Evolutionary conservation across 192 early-diverging fungal genomes (phyloP).

Genomic region (Blastocladiella britannica): DNA sequence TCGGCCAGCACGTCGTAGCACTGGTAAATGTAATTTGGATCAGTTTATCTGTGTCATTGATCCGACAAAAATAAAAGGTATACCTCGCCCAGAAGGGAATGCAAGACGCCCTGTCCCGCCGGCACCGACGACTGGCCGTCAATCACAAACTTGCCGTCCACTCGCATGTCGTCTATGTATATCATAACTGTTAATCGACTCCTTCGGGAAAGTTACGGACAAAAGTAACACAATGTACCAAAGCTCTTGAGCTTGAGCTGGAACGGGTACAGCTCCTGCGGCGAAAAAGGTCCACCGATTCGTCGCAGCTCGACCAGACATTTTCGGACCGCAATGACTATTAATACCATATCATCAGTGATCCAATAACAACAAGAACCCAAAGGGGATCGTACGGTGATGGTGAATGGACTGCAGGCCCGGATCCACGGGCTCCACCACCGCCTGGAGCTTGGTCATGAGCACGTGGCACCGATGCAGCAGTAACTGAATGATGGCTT

Average conservation of each 20-base stretch:
- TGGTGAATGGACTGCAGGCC: neutral
- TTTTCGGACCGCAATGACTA: neutral
- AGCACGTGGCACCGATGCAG: neutral
- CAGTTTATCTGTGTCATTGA: no score
- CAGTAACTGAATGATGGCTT: neutral
- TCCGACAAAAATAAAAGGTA: no score
- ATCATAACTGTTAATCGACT: no score
- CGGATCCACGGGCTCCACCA: neutral
- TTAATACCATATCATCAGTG: no score
- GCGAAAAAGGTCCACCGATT: neutral
- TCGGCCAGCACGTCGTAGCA: neutral
- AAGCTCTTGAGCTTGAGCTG: neutral
- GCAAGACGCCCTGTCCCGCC: neutral
- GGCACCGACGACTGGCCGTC: neutral
- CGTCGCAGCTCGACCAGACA: neutral
- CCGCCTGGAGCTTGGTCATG: neutral
- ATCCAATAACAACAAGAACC: no score
- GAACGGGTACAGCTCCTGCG: neutral
- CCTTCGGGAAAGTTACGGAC: no score
- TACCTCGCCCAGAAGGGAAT: neutral
- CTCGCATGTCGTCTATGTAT: neutral
- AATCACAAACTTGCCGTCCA: neutral
- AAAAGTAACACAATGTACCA: neutral
- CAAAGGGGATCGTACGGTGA: no score
- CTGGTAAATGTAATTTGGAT: no score